Percentiles rank a stretch among this genome's conserved stretches.
Conservation (phyloP, 2,329 filamentous ascomycete genomes). For the Orbilia blumenaviensis region DNA sequence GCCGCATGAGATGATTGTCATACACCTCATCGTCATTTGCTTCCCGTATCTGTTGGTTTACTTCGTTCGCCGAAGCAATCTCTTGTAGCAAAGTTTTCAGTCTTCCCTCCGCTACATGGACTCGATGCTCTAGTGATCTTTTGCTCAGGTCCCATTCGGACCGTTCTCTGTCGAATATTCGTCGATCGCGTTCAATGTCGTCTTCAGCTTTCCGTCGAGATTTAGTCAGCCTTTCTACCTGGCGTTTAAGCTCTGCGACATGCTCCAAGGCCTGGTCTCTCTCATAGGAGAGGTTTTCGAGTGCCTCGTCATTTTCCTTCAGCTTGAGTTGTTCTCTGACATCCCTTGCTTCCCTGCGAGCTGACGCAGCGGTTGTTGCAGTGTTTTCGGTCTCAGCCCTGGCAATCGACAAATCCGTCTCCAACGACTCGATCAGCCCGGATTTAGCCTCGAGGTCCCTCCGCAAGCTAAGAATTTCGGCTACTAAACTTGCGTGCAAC, state of each 20-base stretch:
- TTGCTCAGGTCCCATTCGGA: slow-evolving; percentile 85
- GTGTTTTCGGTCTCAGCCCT: slow-evolving; percentile 79
- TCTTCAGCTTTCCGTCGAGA: slow-evolving; percentile 82
- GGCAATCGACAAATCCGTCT: slow-evolving; percentile 75
- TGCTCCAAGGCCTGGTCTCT: slow-evolving; percentile 82
- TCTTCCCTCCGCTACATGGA: slow-evolving; percentile 89
- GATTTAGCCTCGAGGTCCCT: slow-evolving; percentile 91
- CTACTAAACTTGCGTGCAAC: slow-evolving; percentile 90
- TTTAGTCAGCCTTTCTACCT: slow-evolving; percentile 80
- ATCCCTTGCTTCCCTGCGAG: slow-evolving; percentile 78
- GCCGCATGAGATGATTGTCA: slow-evolving; percentile 35
- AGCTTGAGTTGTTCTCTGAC: slow-evolving; percentile 85
- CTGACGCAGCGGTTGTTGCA: slow-evolving; percentile 70
- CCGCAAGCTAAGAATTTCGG: slow-evolving; percentile 86
- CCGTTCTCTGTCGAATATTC: slow-evolving; percentile 84
- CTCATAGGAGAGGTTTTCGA: slow-evolving; percentile 84
- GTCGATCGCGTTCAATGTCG: slow-evolving; percentile 78
- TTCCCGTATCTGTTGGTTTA: slow-evolving; percentile 54
- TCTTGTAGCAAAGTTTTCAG: slow-evolving; percentile 86
- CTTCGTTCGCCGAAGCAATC: slow-evolving; percentile 68
- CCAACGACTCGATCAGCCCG: slow-evolving; percentile 84
- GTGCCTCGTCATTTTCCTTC: slow-evolving; percentile 85
- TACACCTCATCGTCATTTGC: slow-evolving; percentile 58
- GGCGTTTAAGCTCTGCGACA: slow-evolving; percentile 75
- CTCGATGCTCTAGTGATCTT: slow-evolving; percentile 80